Percentiles rank a stretch among this genome's conserved stretches.
Conservation (phyloP, 352 stramenopile genomes). For the Phytopythium sindhum region DNA sequence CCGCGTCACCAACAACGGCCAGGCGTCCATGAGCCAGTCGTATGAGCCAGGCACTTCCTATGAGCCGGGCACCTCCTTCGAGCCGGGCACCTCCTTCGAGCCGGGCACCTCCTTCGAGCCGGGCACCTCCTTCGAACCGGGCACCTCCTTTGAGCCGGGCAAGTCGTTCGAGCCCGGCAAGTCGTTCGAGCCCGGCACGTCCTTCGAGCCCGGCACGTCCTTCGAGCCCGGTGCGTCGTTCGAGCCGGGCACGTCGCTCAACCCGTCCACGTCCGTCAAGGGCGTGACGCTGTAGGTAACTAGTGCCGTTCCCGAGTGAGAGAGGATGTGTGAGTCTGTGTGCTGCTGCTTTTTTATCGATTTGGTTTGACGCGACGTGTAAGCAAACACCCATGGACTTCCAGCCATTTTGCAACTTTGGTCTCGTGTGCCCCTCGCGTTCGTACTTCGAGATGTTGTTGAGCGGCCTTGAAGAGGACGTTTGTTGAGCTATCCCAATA, state of each 20-base stretch:
- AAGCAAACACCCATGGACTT: background rate
- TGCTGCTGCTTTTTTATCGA: slow-evolving; percentile 3
- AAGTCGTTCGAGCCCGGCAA: slow-evolving; percentile 14
- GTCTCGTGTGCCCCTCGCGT: no score
- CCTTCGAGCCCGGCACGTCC: slow-evolving; percentile 15
- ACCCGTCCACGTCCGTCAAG: slow-evolving; percentile 20
- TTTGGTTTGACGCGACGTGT: background rate
- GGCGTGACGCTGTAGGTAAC: slow-evolving; percentile 35
- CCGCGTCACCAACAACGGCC: slow-evolving; percentile 10
- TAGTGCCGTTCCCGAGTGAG: background rate
- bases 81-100: slow-evolving; percentile 21
- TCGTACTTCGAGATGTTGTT: no score
- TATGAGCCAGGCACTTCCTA: slow-evolving; percentile 21
- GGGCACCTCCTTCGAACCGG: slow-evolving; percentile 19
- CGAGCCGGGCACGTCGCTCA: slow-evolving; percentile 12
- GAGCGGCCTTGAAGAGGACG: background rate
- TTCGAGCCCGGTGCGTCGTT: slow-evolving; percentile 12
- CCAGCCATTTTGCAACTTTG: background rate
- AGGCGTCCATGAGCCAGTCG: slow-evolving; percentile 9
- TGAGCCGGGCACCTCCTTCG: slow-evolving; percentile 18
- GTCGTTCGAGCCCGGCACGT: slow-evolving; percentile 15
- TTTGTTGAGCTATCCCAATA: background rate
- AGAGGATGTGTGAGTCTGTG: background rate
- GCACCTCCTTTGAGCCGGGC: slow-evolving; percentile 19
- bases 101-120: slow-evolving; percentile 19